Evolutionary conservation across 129 eudicot genomes (phyloP), one percentile per base, ranked within the genome.

Genomic region (Calendula officinalis): DNA sequence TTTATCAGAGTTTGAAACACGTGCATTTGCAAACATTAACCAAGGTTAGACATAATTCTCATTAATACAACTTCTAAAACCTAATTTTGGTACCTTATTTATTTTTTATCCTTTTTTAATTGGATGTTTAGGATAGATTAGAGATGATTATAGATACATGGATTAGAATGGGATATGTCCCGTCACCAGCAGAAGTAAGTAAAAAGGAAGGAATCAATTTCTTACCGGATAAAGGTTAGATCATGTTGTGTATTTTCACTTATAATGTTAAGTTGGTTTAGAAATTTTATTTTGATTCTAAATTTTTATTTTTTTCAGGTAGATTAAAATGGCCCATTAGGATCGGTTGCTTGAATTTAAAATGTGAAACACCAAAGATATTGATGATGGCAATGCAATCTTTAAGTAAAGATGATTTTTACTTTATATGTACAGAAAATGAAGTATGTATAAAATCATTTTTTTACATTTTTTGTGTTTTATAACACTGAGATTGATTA

Each of bases 171-270:
- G 86, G 86, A 45, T 80, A 72, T 67, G 75, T 91, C 35, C 98
- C 95, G 35, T 82, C 96, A 66, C 98, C 98, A 13, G 96, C 94
- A 57, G 88, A 91, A 78, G 89, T 83, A 62, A 91, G 98, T 78
- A 64, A 71, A 72, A 75, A 37, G 67, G 96, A 91, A 81, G 98
- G 96, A 39, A 67, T 82, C 47, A 71, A 75, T 75, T 75, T 91
- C 53, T 66, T 76, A n/a, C 66, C 79, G 16, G 76, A 44, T 72
- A 75, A 74, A 80, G 96, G 98, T 88, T 65, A 80, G 86, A 52
- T 53, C 11, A 6, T 9, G n/a, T 8, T 17, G 30, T n/a, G 14
- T 39, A 6, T 16, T 67, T 51, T 49, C 17, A 47, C 16, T 15
- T 17, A 12, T 60, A 42, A 42, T 14, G 5, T 30, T 6, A 11